Conservation (phyloP, 257 asterid species). For the Penstemon barbatus region DNA sequence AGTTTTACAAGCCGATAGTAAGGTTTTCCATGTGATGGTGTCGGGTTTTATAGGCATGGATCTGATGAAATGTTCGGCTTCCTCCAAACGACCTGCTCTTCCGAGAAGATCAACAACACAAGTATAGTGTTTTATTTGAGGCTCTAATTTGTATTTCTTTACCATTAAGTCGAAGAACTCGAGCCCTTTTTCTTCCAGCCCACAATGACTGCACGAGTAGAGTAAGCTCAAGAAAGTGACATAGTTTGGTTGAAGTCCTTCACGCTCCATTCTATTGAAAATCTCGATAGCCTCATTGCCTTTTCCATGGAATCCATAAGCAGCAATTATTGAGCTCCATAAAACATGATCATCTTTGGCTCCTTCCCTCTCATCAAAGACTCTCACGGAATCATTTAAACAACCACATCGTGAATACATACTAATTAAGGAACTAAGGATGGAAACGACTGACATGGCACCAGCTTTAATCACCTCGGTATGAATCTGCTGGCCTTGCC, state of each 20-base stretch:
- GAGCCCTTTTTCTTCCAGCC: constrained; percentile 76
- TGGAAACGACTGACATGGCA: constrained; percentile 50
- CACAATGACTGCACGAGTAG: constrained; percentile 85
- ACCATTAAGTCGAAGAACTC: constrained; percentile 58
- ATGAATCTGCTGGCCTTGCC: constrained; percentile 92
- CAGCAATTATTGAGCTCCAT: constrained; percentile 86
- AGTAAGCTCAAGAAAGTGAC: constrained; percentile 84
- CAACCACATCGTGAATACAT: constrained; percentile 93
- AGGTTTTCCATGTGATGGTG: constrained; percentile 71
- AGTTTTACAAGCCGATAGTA: constrained; percentile 75
- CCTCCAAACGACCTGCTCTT: constrained; percentile 77
- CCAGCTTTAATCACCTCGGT: constrained; percentile 76
- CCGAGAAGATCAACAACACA: constrained; percentile 89
- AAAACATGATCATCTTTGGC: constrained; percentile 57
- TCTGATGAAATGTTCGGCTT: constrained; percentile 69
- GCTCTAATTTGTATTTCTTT: constrained; percentile 50
- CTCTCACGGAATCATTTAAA: constrained; percentile 67
- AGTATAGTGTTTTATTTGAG: constrained; percentile 78
- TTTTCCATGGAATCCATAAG: constrained; percentile 88
- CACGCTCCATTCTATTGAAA: constrained; percentile 57
- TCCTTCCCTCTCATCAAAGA: constrained; percentile 51
- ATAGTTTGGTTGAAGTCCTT: constrained; percentile 53
- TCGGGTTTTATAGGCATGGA: constrained; percentile 76
- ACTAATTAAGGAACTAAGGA: constrained; percentile 71
- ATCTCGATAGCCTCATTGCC: constrained; percentile 69